Base-by-base conservation (phyloP, 768 basidiomycete genomes). In the Trametes villosa region DNA sequence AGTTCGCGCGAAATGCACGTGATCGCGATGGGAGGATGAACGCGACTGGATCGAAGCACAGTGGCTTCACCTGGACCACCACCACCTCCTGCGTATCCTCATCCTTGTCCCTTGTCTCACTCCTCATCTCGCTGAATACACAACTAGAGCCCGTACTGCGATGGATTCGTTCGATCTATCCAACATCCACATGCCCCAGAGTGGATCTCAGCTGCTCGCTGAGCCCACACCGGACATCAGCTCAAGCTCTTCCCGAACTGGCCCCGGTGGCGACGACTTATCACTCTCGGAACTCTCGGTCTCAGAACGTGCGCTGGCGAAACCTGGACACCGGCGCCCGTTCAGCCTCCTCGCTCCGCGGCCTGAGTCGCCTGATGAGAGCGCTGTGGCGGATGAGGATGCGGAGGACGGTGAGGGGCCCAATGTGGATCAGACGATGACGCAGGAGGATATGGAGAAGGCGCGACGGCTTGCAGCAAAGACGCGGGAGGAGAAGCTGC, bases 401-500 rank as follows among this genome's bases (percentile, higher is more conserved):
- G 67, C 62, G 6, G 62, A 57, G 9, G 67, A 57, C 22, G 66
- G 46, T 2, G 59, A 42, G 2, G 60, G 46, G 27, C 60, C 36
- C 20, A 67, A 33, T 9, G 27, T 67, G 13, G 71, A 74, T 44
- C 65, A 63, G 53, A 71, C 71, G 11, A 67, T 72, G 61, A 71
- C 62, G 9, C 65, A 67, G 52, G 70, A 71, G 41, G 70, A 71
- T 33, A 47, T 61, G 24, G 63, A 64, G 67, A 62, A 65, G 64
- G 68, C 70, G 24, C 65, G 47, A 44, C 71, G 66, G 17, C 59
- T 69, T 2, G 71, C 70, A 3, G 71, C 74, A 36, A 78, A 74
- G 61, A 67, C 77, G 49, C 78, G 86, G 45, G 89, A 92, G 68
- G 91, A 92, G 58, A 90, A 87, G 70, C 75, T 93, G 33, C 86